Base-by-base conservation (phyloP, 805 yeast species). In the Candida fluviatilis region DNA sequence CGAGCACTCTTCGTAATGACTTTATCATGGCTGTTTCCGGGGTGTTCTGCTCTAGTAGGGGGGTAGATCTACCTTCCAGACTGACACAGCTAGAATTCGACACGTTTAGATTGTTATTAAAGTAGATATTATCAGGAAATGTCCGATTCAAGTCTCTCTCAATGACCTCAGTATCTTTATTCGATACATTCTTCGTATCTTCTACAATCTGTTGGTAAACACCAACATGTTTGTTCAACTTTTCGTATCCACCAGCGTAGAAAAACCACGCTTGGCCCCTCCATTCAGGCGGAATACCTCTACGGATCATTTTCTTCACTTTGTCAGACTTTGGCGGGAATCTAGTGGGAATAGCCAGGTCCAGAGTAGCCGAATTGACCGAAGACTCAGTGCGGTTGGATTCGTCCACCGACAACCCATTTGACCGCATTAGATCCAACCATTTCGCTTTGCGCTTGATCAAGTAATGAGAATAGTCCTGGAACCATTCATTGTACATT, bases 251-350 rank as follows among this genome's bases (percentile, higher is more conserved):
- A 18, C 81, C 80, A 6, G 95, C 95, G 59, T 86, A 91, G 66
- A 80, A 82, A 72, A 93, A 91, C 99, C 99, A 91, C 0, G 97
- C 96, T 47, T 78, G 76, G 1, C 99, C 99, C 48, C 99, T 69
- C 97, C 96, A 91, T 55, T 88, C 96, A 0, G 96, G 90, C 0
- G 99, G 98, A 8, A 91, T 82, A 10, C 99, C 99, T 56, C 85
- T 85, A 39, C 97, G 74, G 10, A 93, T 78, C 51, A 86, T 82
- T 41, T 95, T 74, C 52, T 84, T 83, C 46, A 88, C 68, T 48
- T 84, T 87, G 41, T 82, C 90, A 3, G 89, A 82, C 43, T 75
- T 75, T 1, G 91, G 78, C 0, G 96, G 95, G 48, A 83, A 87
- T 46, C 87, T 59, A 0, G 69, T 62, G 1, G 95, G 93, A 6